phyloP scores from a whole-genome alignment of 306 rosid species.

The Lupinus albus region DNA sequence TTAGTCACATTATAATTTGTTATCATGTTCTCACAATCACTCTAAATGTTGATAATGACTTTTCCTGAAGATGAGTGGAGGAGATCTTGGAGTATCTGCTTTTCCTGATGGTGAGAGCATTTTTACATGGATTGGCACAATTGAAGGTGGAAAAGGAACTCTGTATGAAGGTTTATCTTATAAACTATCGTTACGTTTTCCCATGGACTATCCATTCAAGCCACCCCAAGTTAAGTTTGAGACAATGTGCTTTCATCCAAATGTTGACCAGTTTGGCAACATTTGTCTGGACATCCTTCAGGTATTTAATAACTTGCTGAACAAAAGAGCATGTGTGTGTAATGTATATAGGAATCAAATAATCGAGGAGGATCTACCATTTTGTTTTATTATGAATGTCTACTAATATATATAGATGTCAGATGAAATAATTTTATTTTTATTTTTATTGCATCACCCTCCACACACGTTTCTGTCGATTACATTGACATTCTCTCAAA shows the following conservation, averaged over 20 bases:
- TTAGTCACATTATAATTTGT: constrained; percentile 18
- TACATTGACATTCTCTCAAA: background rate
- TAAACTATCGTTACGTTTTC: constrained; percentile 88
- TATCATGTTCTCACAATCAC: background rate
- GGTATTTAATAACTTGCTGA: constrained; percentile 50
- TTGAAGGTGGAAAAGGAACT: constrained; percentile 97
- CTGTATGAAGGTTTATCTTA: constrained; percentile 84
- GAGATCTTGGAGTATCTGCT: constrained; percentile 95
- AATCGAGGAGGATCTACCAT: constrained; percentile 18
- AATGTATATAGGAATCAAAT: background rate
- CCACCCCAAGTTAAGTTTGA: constrained; percentile 95
- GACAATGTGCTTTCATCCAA: constrained; percentile 94
- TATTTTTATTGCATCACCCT: constrained; percentile 5
- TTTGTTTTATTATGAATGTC: constrained; percentile 22
- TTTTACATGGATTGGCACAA: constrained; percentile 92
- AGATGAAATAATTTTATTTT: constrained; percentile 3
- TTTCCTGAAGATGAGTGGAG: constrained; percentile 75
- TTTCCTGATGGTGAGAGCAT: constrained; percentile 91
- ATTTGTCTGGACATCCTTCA: constrained; percentile 98
- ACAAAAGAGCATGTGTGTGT: background rate
- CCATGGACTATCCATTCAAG: constrained; percentile 88
- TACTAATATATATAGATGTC: background rate
- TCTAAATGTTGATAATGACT: constrained; percentile 18
- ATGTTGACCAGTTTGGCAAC: constrained; percentile 95
- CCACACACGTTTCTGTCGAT: background rate